Conservation (phyloP, 257 asterid species). For the Gentiana dahurica region DNA sequence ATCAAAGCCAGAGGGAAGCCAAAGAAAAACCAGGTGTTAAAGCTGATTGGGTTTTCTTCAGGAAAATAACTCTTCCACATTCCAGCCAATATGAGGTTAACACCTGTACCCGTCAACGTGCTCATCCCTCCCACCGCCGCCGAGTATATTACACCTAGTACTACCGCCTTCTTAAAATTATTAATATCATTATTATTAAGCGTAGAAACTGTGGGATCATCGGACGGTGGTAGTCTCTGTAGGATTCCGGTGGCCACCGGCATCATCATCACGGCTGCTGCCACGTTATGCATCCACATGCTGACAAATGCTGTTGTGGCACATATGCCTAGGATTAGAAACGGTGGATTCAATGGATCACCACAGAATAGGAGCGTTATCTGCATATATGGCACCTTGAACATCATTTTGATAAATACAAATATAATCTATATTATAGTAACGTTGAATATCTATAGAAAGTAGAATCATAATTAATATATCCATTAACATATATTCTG, state of each 20-base stretch:
- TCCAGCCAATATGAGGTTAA: conserved; percentile 81
- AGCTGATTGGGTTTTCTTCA: conserved; percentile 55
- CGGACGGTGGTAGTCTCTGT: conserved; percentile 45
- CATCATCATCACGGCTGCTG: conserved; percentile 91
- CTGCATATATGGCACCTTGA: conserved; percentile 25
- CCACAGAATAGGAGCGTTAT: conserved; percentile 71
- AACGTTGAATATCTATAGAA: too few species aligned
- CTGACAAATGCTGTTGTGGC: conserved; percentile 83
- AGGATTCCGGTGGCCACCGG: conserved; percentile 89
- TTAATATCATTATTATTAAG: conserved; percentile 35
- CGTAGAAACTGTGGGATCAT: conserved; percentile 16
- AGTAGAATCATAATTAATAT: too few species aligned
- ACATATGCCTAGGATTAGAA: conserved; percentile 72
- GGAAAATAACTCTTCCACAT: conserved; percentile 97
- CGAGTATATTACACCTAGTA: conserved; percentile 67
- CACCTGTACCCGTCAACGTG: conserved; percentile 94
- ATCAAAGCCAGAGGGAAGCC: conserved; percentile 62
- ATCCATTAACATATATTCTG: too few species aligned
- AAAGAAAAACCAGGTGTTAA: conserved; percentile 74
- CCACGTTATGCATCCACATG: conserved; percentile 99
- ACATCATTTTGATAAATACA: background rate
- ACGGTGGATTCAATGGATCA: conserved; percentile 69
- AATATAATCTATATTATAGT: too few species aligned
- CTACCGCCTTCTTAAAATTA: conserved; percentile 77
- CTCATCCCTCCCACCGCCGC: conserved; percentile 89